Conservation (phyloP, 2,329 filamentous ascomycete genomes). For the Penicillium griseofulvum region DNA sequence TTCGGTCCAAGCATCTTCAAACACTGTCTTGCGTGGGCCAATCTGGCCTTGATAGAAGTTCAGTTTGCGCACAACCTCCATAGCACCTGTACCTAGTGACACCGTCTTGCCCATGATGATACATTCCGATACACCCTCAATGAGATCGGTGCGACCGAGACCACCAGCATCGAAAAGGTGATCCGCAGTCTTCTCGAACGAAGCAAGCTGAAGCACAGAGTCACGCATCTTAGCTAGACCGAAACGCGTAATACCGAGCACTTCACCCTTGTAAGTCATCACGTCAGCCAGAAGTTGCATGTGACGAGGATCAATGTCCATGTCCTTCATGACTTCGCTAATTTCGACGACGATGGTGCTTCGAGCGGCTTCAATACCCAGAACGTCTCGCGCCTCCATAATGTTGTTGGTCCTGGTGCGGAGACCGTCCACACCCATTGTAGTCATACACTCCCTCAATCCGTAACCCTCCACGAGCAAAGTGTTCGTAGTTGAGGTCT, state of each 20-base stretch:
- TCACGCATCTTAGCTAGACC: constrained; percentile 96
- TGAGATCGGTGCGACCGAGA: constrained; percentile 84
- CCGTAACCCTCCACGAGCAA: constrained; percentile 93
- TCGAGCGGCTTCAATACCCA: constrained; percentile 93
- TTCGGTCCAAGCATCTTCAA: constrained; percentile 61
- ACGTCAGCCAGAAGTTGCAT: constrained; percentile 97
- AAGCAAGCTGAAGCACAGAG: constrained; percentile 86
- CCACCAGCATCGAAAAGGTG: constrained; percentile 94
- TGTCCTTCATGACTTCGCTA: constrained; percentile 80
- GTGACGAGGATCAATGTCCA: constrained; percentile 95
- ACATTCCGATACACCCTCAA: constrained; percentile 92
- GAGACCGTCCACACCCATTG: constrained; percentile 80
- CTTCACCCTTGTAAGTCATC: constrained; percentile 98
- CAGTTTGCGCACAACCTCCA: constrained; percentile 79
- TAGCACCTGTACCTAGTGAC: constrained; percentile 83
- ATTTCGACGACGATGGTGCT: constrained; percentile 89
- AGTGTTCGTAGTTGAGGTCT: constrained; percentile 66
- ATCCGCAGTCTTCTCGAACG: constrained; percentile 97
- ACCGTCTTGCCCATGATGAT: constrained; percentile 99
- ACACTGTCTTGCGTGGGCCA: constrained; percentile 57
- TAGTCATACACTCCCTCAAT: constrained; percentile 84
- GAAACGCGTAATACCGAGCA: constrained; percentile 94
- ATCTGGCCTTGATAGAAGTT: constrained; percentile 63
- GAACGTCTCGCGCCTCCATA: constrained; percentile 80
- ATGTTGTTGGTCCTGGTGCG: constrained; percentile 77